phyloP scores from a whole-genome alignment of 768 basidiomycete genomes.

The Zangia roseola region DNA sequence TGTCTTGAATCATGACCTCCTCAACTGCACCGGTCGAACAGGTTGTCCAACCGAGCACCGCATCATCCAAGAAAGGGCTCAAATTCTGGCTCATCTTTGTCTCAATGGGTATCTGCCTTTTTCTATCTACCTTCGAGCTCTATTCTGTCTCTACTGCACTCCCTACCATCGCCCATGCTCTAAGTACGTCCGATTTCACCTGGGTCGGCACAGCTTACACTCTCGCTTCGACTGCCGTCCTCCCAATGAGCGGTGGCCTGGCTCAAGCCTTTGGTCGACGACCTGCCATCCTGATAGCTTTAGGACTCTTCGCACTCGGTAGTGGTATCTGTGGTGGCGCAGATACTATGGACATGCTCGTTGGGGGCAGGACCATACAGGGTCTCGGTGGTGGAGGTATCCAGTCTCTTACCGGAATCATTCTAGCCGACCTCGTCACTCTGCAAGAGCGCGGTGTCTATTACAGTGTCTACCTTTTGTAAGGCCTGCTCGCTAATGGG shows the following conservation, averaged over 20 bases:
- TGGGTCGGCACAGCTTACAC: conserved; percentile 40
- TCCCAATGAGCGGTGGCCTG: too few relatives aligned
- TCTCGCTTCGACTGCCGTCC: too few relatives aligned
- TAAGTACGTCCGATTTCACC: conserved; percentile 27
- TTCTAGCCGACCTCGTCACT: conserved; percentile 42
- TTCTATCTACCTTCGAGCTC: conserved; percentile 30
- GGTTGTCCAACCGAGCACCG: not conserved
- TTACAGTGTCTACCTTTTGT: conserved; percentile 25
- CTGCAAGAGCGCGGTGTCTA: conserved; percentile 41
- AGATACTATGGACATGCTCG: conserved; percentile 20
- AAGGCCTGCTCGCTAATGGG: too few relatives aligned
- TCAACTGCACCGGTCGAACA: too few relatives aligned
- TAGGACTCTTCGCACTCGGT: too few relatives aligned
- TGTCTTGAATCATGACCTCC: too few relatives aligned
- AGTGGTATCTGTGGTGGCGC: conserved; percentile 36
- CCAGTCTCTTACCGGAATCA: conserved; percentile 35
- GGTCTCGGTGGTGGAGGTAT: conserved; percentile 39
- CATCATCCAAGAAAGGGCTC: conserved; percentile 9
- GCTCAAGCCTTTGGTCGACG: conserved; percentile 34
- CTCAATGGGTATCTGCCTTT: conserved; percentile 22
- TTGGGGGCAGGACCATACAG: conserved; percentile 30
- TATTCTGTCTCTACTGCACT: conserved; percentile 32
- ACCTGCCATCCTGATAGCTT: conserved; percentile 21
- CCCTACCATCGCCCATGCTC: conserved; percentile 32
- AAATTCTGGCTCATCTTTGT: conserved; percentile 30